These are phyloP conservation scores for Schwanniomyces etchellsii DNA, from an alignment of 1,139 yeast genomes.

Conservation along the genomic window DNA sequence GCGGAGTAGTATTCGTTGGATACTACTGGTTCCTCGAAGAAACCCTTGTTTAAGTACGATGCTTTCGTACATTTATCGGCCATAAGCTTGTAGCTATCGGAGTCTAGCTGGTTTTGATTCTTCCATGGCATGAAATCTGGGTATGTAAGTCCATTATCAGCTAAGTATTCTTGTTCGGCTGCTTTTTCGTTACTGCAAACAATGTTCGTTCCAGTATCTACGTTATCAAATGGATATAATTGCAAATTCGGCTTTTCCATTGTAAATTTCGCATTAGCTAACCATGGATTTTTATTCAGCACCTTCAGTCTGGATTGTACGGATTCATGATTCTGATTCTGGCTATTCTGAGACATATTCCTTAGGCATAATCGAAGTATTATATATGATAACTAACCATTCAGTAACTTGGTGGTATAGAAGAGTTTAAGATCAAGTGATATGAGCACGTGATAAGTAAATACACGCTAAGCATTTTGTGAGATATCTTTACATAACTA, in stretches of 20 bases:
- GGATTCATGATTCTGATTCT: too few species aligned
- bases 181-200: too few species aligned
- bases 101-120: constrained; percentile 50
- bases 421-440: too few species aligned
- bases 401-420: too few species aligned
- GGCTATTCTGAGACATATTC: too few species aligned
- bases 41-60: constrained; percentile 36
- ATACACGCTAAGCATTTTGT: neutral
- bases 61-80: constrained; percentile 24
- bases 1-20: constrained; percentile 47
- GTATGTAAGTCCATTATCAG: constrained; percentile 37
- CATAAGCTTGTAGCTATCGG: constrained; percentile 17
- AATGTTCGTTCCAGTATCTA: constrained; percentile 6
- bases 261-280: constrained; percentile 31
- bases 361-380: too few species aligned
- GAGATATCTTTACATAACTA: neutral
- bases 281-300: constrained; percentile 8
- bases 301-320: neutral
- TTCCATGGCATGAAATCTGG: constrained; percentile 85
- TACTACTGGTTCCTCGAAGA: constrained; percentile 54
- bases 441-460: too few species aligned
- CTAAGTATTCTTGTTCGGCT: constrained; percentile 3
- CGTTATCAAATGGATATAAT: constrained; percentile 32
- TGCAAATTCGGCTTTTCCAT: constrained; percentile 31
- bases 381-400: too few species aligned